Conservation (phyloP, 257 asterid genomes). For the Cordia subcordata region DNA sequence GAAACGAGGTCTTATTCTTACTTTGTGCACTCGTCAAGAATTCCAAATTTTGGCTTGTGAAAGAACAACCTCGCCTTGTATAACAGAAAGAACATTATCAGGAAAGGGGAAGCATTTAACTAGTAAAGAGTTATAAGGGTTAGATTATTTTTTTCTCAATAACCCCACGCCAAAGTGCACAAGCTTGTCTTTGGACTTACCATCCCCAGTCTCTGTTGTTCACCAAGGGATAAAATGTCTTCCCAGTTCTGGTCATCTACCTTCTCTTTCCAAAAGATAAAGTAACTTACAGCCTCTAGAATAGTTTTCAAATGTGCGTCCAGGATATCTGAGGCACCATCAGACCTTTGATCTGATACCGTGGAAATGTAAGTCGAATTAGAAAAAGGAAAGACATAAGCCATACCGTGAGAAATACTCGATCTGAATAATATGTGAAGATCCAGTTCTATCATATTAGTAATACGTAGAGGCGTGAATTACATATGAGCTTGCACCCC, state of each 20-base stretch:
- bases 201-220: conserved; percentile 98
- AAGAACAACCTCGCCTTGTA: conserved; percentile 90
- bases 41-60: conserved; percentile 91
- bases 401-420: no score
- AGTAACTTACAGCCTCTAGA: conserved; percentile 79
- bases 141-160: no score
- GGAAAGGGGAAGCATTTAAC: not conserved
- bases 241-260: conserved; percentile 97
- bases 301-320: conserved; percentile 68
- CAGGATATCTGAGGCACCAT: conserved; percentile 29
- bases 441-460: no score
- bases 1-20: conserved; percentile 26
- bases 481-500: no score
- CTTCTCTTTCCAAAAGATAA: conserved; percentile 96
- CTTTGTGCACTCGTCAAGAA: conserved; percentile 99
- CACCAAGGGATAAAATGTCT: conserved; percentile 96
- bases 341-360: conserved; percentile 46
- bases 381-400: not conserved
- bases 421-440: no score
- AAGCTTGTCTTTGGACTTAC: conserved; percentile 42
- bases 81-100: conserved; percentile 24
- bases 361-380: conserved; percentile 10
- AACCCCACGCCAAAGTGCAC: no score
- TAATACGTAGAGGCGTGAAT: no score
- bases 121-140: no score